Base-by-base conservation (phyloP, 2,329 filamentous ascomycete genomes). In the Mollisiaceae sp. region DNA sequence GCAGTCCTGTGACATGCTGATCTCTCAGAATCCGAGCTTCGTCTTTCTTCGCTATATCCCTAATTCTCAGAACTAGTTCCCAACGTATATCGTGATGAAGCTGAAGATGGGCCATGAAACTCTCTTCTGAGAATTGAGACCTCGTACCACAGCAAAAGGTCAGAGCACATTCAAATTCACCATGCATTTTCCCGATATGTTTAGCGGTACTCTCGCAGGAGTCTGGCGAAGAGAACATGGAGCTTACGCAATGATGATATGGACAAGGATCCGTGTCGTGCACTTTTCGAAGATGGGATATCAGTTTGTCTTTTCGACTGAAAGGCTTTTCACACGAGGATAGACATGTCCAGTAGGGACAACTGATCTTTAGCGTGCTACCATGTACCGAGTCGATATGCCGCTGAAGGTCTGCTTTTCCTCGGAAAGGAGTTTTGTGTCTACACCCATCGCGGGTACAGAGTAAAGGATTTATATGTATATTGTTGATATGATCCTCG, bases 351-450 rank as follows among this genome's bases (percentile, higher is more conserved):
- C 1, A 11, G 18, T 55, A 55, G 3, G 52, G 52, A 55, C 52
- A 55, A 11, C 18, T 35, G 27, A 55, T 55, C 52, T 55, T 55
- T 4, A 14, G 24, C 8, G 14, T 27, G 24, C 35, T 20, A 9
- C 20, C 9, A 24, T 55, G 52, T 22, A 55, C 35, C 4, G 52
- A 35, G 27, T 55, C 52, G 27, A 55, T 55, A 15, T 55, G 52
- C 24, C 52, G 24, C 14, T 55, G 52, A 14, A 55, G 24, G n/a
- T 55, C 52, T 38, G 52, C 52, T 38, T 55, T 55, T 11, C 52
- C 52, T 55, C 52, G 52, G 20, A 55, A 55, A 14, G 52, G 52
- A 35, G 52, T 35, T n/a, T 55, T 55, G 52, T 55, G 52, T 55
- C 8, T n/a, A 18, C 52, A 55, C 2, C 52, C 52, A 20, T 55